phyloP scores from a whole-genome alignment of 257 asterid genomes.

The Ajuga chamaepitys region DNA sequence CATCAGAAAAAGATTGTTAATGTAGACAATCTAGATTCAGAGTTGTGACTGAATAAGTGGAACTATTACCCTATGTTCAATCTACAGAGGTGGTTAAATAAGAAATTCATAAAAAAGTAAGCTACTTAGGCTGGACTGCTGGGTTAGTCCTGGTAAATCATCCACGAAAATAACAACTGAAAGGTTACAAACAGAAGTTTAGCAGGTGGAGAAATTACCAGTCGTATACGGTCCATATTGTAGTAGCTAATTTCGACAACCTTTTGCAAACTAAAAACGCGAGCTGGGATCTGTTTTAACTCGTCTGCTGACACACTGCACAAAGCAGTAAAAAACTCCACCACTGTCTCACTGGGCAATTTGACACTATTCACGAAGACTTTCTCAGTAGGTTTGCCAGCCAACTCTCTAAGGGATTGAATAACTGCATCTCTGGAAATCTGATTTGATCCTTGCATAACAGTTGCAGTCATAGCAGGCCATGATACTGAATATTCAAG shows the following conservation, averaged over 20 bases:
- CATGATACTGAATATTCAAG: slow-evolving; percentile 88
- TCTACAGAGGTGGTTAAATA: not conserved
- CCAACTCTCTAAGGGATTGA: slow-evolving; percentile 88
- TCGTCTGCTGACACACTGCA: slow-evolving; percentile 98
- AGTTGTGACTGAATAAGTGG: slow-evolving; percentile 8
- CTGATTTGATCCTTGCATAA: slow-evolving; percentile 98
- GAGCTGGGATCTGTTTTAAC: slow-evolving; percentile 88
- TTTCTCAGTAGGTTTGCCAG: slow-evolving; percentile 89
- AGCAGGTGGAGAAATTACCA: slow-evolving; percentile 59
- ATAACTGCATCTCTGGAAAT: slow-evolving; percentile 86
- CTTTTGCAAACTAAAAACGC: slow-evolving; percentile 96
- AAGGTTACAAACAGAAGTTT: slow-evolving; percentile 1
- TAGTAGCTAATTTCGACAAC: slow-evolving; percentile 98
- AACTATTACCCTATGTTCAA: slow-evolving; percentile 1
- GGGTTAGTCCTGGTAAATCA: not conserved
- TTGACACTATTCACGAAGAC: slow-evolving; percentile 90
- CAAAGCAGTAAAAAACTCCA: slow-evolving; percentile 89
- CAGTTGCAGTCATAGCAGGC: slow-evolving; percentile 85
- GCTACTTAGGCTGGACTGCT: not conserved
- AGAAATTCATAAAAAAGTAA: not conserved
- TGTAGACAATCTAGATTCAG: not conserved
- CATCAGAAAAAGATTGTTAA: not conserved
- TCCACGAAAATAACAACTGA: slow-evolving; percentile 10
- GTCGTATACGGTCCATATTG: slow-evolving; percentile 95
- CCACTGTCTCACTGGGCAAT: slow-evolving; percentile 94